phyloP scores from a whole-genome alignment of 306 rosid species.

The Lablab purpureus region DNA sequence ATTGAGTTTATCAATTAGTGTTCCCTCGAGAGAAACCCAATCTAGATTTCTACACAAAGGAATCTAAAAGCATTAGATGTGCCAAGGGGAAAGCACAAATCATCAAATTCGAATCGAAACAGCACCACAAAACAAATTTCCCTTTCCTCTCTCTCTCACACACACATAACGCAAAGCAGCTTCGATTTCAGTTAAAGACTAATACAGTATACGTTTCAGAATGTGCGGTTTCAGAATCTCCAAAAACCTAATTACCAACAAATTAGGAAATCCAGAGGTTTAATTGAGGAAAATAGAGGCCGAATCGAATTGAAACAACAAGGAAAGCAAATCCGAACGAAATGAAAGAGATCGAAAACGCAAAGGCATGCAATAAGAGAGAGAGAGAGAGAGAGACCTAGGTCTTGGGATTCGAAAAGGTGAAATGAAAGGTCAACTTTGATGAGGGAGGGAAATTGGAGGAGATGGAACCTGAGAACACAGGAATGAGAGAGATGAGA shows the following conservation, averaged over 20 bases:
- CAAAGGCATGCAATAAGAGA: constrained; percentile 20
- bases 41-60: background rate
- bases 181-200: background rate
- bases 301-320: constrained; percentile 26
- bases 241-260: background rate
- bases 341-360: constrained; percentile 43
- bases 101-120: constrained; percentile 13
- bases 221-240: constrained; percentile 35
- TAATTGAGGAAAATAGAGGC: background rate
- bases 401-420: background rate
- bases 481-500: constrained; percentile 38
- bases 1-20: background rate
- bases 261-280: constrained; percentile 1
- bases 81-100: background rate
- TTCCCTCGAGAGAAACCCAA: background rate
- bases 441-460: constrained; percentile 14
- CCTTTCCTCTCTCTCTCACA: background rate
- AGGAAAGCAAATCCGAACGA: background rate
- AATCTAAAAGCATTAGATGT: background rate
- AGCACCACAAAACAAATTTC: background rate
- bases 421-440: constrained; percentile 33
- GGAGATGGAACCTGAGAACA: constrained; percentile 16
- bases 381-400: constrained; percentile 15
- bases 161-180: background rate
- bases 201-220: background rate